These are phyloP conservation scores for Exophiala viscosa DNA, from an alignment of 2,329 filamentous ascomycete species.

Conservation along the genomic window DNA sequence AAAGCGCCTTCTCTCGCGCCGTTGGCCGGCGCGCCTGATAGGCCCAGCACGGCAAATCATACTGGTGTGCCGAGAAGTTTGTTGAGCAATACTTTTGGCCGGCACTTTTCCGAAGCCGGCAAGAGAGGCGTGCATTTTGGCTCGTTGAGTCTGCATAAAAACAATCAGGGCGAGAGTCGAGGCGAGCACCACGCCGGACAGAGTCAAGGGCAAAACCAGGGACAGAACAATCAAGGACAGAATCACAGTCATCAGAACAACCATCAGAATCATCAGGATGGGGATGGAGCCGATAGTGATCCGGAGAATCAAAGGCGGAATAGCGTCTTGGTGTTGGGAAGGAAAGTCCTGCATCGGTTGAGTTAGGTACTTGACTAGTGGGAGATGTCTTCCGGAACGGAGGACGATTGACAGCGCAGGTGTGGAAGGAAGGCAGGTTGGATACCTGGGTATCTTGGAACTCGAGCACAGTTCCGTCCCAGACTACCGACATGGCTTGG, in stretches of 20 bases:
- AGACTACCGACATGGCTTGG: too few species aligned
- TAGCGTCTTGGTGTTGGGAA: slow-evolving; percentile 40
- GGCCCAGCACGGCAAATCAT: slow-evolving; percentile 9
- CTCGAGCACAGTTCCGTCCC: too few species aligned
- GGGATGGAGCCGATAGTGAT: slow-evolving; percentile 13
- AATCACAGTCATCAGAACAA: background rate
- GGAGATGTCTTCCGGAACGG: too few species aligned
- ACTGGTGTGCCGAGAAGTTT: slow-evolving; percentile 7
- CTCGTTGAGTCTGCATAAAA: slow-evolving; percentile 14
- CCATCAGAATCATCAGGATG: slow-evolving; percentile 1
- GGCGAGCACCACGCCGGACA: slow-evolving; percentile 17
- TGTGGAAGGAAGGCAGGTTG: background rate
- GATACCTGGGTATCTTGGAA: background rate
- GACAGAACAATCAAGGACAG: background rate
- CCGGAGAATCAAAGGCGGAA: slow-evolving; percentile 32
- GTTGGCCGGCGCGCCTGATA: background rate
- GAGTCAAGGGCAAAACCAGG: slow-evolving; percentile 17
- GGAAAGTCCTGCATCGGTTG: slow-evolving; percentile 40
- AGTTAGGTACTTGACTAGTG: slow-evolving; percentile 22
- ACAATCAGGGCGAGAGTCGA: background rate
- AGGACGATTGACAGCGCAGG: too few species aligned
- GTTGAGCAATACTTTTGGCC: slow-evolving; percentile 26
- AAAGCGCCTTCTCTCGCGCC: background rate
- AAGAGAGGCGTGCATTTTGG: slow-evolving; percentile 24
- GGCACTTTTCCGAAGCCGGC: slow-evolving; percentile 23